phyloP scores from a whole-genome alignment of 2,329 filamentous ascomycete genomes.

The Apiospora phragmitis region DNA sequence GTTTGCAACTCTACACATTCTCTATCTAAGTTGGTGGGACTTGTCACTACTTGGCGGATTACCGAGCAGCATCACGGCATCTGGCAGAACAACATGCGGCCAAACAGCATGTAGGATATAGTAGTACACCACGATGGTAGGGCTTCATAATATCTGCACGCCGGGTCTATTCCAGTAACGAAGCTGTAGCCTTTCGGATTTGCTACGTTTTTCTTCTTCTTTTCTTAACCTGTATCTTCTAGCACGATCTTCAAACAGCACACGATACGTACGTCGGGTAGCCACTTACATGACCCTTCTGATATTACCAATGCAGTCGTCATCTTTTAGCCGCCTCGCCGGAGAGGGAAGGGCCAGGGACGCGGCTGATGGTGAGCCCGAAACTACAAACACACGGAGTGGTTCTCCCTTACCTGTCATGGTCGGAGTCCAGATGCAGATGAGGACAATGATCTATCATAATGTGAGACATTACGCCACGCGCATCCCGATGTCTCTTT shows the following conservation, averaged over 20 bases:
- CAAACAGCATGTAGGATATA: not conserved
- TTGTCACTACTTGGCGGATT: conserved; percentile 25
- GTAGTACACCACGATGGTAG: not conserved
- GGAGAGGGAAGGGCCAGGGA: not conserved
- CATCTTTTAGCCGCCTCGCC: conserved; percentile 3
- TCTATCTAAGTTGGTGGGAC: conserved; percentile 27
- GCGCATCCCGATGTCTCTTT: conserved; percentile 1
- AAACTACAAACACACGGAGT: not conserved
- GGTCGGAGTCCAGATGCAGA: not conserved
- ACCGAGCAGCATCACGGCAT: conserved; percentile 27
- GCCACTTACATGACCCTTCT: not conserved
- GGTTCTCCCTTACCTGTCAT: not conserved
- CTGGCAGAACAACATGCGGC: conserved; percentile 9
- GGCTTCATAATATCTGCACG: not conserved
- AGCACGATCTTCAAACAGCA: not conserved
- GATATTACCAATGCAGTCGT: not conserved
- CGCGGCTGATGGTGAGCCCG: not conserved
- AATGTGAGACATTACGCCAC: conserved; percentile 10
- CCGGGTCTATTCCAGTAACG: not conserved
- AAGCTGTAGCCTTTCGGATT: not conserved
- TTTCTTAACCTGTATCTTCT: too few relatives aligned
- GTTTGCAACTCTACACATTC: conserved; percentile 14
- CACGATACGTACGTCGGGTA: not conserved
- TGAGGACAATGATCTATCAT: conserved; percentile 6
- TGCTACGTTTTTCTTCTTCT: not conserved